Conservation (phyloP, 2,329 filamentous ascomycete genomes). For the Ophiostoma triangulosporum region DNA sequence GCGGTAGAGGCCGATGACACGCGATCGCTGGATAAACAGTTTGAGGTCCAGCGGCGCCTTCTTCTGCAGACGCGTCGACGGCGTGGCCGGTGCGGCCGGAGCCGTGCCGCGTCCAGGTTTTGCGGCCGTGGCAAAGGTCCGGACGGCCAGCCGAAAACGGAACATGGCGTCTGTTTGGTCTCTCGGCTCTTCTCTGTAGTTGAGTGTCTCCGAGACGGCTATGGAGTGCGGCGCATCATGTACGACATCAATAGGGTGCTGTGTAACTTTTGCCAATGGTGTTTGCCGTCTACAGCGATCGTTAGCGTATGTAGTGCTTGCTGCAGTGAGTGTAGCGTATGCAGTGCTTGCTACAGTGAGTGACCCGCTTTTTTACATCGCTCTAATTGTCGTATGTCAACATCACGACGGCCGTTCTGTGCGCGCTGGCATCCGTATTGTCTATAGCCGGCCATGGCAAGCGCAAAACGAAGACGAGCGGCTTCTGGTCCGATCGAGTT, state of each 20-base stretch:
- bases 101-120: conserved; percentile 3
- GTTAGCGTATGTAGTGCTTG: too few relatives aligned
- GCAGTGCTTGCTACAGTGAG: too few relatives aligned
- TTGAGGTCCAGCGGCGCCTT: conserved; percentile 38
- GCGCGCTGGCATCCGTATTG: too few relatives aligned
- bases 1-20: conserved; percentile 44
- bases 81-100: not conserved
- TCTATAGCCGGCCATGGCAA: conserved; percentile 6
- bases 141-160: not conserved
- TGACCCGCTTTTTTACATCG: too few relatives aligned
- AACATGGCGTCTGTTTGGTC: not conserved
- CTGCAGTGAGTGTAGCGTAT: too few relatives aligned
- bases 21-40: conserved; percentile 45
- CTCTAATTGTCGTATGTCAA: too few relatives aligned
- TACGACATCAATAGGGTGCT: too few relatives aligned
- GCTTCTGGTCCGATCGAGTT: conserved; percentile 28
- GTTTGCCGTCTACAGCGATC: too few relatives aligned
- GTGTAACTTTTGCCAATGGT: too few relatives aligned
- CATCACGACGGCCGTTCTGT: too few relatives aligned
- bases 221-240: not conserved
- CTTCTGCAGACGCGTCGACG: not conserved
- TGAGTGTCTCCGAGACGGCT: not conserved
- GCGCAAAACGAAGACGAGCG: conserved; percentile 8
- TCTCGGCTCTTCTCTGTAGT: not conserved
- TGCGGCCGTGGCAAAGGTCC: conserved; percentile 22